Conservation (phyloP, 1,139 yeast genomes). For the Candida dubliniensis region DNA sequence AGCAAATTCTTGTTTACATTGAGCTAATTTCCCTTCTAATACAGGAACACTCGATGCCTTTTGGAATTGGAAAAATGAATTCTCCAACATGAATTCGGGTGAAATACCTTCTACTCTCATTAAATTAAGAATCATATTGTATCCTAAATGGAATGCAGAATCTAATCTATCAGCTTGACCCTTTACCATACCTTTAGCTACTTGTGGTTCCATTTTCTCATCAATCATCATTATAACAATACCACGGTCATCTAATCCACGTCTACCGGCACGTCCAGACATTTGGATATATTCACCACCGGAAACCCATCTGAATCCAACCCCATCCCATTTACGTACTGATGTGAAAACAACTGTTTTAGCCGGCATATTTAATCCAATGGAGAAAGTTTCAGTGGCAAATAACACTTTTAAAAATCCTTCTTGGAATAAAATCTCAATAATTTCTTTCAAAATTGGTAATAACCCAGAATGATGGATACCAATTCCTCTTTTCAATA, state of each 20-base stretch:
- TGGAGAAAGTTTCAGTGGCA: slow-evolving; percentile 98
- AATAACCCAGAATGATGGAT: slow-evolving; percentile 96
- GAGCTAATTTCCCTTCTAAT: slow-evolving; percentile 64
- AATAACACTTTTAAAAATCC: slow-evolving; percentile 91
- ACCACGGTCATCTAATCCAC: slow-evolving; percentile 98
- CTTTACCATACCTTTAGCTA: slow-evolving; percentile 98
- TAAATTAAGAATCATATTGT: slow-evolving; percentile 93
- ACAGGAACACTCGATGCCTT: slow-evolving; percentile 87
- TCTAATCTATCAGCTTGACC: slow-evolving; percentile 97
- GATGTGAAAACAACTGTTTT: slow-evolving; percentile 97
- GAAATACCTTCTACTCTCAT: slow-evolving; percentile 98
- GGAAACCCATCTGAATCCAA: slow-evolving; percentile 95
- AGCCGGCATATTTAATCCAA: slow-evolving; percentile 98
- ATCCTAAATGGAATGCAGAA: slow-evolving; percentile 94
- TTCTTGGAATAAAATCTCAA: slow-evolving; percentile 95
- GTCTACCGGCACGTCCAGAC: slow-evolving; percentile 99
- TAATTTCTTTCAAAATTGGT: slow-evolving; percentile 94
- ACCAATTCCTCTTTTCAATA: slow-evolving; percentile 93
- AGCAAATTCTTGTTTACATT: slow-evolving; percentile 50
- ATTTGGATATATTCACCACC: slow-evolving; percentile 99
- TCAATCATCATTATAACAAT: slow-evolving; percentile 99
- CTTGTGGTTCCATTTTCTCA: slow-evolving; percentile 98
- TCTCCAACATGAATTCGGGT: slow-evolving; percentile 94
- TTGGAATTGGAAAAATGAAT: slow-evolving; percentile 94
- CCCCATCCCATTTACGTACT: slow-evolving; percentile 98